These are phyloP conservation scores for Amoebophrya sp. DNA, from an alignment of 169 alveolate species.

Conservation along the genomic window DNA sequence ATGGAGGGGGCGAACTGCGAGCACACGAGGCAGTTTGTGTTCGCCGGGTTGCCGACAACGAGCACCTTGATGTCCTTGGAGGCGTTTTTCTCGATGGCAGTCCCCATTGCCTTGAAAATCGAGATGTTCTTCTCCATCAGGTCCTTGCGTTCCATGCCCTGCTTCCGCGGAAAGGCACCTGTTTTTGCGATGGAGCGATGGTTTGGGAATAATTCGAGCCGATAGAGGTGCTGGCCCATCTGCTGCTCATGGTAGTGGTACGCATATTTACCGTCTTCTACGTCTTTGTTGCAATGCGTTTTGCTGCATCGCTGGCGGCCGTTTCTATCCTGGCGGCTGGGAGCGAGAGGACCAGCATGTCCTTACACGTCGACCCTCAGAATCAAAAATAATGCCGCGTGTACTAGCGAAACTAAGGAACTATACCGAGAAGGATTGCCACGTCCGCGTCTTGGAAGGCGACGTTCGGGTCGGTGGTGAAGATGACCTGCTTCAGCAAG, in stretches of 20 bases:
- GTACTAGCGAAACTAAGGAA: no score
- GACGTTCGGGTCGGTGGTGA: constrained; percentile 43
- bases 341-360: no score
- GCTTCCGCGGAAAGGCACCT: constrained; percentile 63
- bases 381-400: no score
- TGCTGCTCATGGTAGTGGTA: no score
- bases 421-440: constrained; percentile 54
- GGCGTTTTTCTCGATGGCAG: background rate
- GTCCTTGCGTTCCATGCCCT: constrained; percentile 76
- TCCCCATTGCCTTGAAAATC: constrained; percentile 54
- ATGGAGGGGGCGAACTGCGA: constrained; percentile 49
- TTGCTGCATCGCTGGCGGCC: no score
- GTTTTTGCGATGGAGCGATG: no score
- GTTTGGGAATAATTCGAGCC: no score
- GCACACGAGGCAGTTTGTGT: constrained; percentile 53
- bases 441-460: constrained; percentile 59
- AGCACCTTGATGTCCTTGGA: constrained; percentile 32
- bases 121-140: constrained; percentile 50
- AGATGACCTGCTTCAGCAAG: constrained; percentile 36
- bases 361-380: no score
- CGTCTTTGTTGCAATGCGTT: no score
- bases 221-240: no score
- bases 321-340: no score
- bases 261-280: no score
- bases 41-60: constrained; percentile 69